These are phyloP conservation scores for Candida ovalis DNA, from an alignment of 805 yeast species.

Conservation along the genomic window DNA sequence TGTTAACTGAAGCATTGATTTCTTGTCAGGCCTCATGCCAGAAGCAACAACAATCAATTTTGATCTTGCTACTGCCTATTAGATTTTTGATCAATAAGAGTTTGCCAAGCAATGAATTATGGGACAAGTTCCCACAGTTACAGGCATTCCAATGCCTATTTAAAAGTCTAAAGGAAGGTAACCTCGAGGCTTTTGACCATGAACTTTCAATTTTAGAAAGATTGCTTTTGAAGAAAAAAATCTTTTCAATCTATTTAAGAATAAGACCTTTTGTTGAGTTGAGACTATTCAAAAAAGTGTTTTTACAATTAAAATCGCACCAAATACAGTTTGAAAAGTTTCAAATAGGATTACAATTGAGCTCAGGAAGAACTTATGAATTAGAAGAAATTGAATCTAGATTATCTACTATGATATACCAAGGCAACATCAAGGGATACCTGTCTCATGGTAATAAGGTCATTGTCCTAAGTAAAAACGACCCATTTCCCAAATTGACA, in stretches of 20 bases:
- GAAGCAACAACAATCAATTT: conserved; percentile 42
- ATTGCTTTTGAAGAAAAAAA: conserved; percentile 51
- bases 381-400: conserved; percentile 64
- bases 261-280: conserved; percentile 48
- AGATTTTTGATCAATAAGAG: conserved; percentile 45
- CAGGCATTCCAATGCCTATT: conserved; percentile 46
- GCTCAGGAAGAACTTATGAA: conserved; percentile 20
- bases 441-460: conserved; percentile 72
- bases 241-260: conserved; percentile 57
- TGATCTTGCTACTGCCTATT: conserved; percentile 62
- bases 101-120: conserved; percentile 41
- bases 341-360: conserved; percentile 9
- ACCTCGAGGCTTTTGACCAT: conserved; percentile 47
- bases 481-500: conserved; percentile 58
- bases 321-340: conserved; percentile 14
- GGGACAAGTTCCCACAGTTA: conserved; percentile 41
- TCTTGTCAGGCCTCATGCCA: conserved; percentile 26
- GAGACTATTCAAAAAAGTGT: conserved; percentile 44
- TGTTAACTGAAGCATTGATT: conserved; percentile 48
- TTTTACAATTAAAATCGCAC: conserved; percentile 26
- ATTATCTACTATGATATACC: conserved; percentile 60
- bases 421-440: conserved; percentile 70
- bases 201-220: conserved; percentile 42
- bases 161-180: conserved; percentile 48
- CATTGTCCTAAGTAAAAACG: conserved; percentile 69